Base-by-base conservation (phyloP, 139 green algal genomes). In the Auxenochlorella pyrenoidosa region DNA sequence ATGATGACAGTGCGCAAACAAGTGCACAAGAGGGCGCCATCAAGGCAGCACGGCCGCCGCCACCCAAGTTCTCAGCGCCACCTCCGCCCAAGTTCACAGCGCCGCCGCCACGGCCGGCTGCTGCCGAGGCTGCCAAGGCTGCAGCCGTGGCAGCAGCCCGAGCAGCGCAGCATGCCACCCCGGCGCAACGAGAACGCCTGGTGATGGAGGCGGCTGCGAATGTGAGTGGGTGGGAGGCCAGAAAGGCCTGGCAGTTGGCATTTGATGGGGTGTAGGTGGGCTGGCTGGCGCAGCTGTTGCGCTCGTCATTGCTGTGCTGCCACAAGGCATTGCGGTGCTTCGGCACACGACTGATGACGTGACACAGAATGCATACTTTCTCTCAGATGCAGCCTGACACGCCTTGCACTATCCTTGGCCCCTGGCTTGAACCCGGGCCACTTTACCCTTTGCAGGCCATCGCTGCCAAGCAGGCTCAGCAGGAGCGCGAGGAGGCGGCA, bases 131-230 rank as follows among this genome's bases (percentile, higher is more conserved):
- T 1, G 60, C 78, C 41, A 88, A 83, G 43, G 84, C 80, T 32
- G 90, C 87, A 0, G 65, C 88, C 22, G 72, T 76, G 12, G 90
- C 90, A 8, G 90, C 90, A 30, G 77, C 77, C 0, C 47, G 68
- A 8, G 90, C 90, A 10, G 87, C 90, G 1, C 54, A 85, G 76
- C 59, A 86, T 51, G 85, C 82, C 24, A 88, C 85, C 13, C 90
- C 90, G 12, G 90, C 79, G 3, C 90, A 93, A 80, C 59, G 88
- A 6, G 90, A 93, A 54, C 78, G 82, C 36, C 76, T 88, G 66
- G 76, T 91, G 0, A 85, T 88, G 75, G 88, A 93, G 71, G 90
- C 90, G 2, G 90, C 90, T 0, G 78, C 88, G 15, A 63, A 82
- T 21, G 87, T 86, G 43, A 44, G 75, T 32, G 2, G 43, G 12